Evolutionary conservation across 495 filamentous ascomycete species (phyloP).

Genomic region (Hyaloscypha bicolor): DNA sequence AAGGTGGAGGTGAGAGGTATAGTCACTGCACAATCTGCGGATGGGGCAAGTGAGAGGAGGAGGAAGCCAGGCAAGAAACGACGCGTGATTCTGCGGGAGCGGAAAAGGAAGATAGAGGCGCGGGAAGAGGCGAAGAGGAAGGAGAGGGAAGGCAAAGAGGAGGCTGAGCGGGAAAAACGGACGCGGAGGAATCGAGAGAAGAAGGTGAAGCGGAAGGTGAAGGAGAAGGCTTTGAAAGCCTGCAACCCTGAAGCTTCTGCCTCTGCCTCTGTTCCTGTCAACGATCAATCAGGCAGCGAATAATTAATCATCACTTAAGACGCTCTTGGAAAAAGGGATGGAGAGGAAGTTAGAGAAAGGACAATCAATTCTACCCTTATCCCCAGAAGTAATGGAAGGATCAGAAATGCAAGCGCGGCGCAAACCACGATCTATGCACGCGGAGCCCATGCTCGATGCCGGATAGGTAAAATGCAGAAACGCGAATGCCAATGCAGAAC

Average conservation of each 20-base stretch:
- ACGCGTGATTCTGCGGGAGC: conserved; percentile 48
- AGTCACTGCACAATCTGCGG: too few relatives aligned
- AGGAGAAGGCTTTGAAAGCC: conserved; percentile 51
- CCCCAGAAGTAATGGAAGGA: too few relatives aligned
- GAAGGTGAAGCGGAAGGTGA: conserved; percentile 53
- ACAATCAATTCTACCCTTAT: too few relatives aligned
- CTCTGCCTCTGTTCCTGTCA: not conserved
- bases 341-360: too few relatives aligned
- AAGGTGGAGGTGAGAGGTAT: not conserved
- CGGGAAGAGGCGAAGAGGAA: conserved; percentile 20
- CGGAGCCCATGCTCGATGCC: too few relatives aligned
- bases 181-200: conserved; percentile 53
- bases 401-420: too few relatives aligned
- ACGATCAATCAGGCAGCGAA: too few relatives aligned
- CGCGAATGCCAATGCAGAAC: too few relatives aligned
- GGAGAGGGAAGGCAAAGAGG: conserved; percentile 45
- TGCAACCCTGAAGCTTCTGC: conserved; percentile 1
- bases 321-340: too few relatives aligned
- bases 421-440: too few relatives aligned
- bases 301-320: too few relatives aligned
- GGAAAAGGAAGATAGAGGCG: conserved; percentile 36
- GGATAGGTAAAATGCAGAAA: too few relatives aligned
- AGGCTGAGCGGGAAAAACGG: conserved; percentile 55
- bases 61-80: conserved; percentile 55
- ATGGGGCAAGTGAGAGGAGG: conserved; percentile 30